Evolutionary conservation across 345 rosid species (phyloP), one percentile per base, ranked within the genome.

Genomic region (rapeseed (Brassica napus)): DNA sequence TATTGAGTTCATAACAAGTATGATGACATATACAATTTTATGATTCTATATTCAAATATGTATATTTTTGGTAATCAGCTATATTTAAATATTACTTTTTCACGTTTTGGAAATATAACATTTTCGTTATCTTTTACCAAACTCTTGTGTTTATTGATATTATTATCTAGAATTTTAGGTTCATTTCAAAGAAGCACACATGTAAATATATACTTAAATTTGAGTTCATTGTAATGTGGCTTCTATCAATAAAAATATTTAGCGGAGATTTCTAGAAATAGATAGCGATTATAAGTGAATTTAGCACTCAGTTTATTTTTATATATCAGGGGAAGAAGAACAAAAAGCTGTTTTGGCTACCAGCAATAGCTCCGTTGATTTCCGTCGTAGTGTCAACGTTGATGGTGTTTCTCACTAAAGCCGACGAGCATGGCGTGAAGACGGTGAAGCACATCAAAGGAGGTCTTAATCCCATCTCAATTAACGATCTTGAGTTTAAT

Each of bases 381-480:
- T 88, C 97, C 0, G 98, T 92, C 6, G 52, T 88, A 32, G 57
- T 86, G 63, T 85, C 98, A 6, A 94, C 98, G 26, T 65, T 91
- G 18, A 63, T 92, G 35, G 98, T 92, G 4, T 94, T 74, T 79
- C 78, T 92, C 24, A 89, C 98, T 8, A 88, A 89, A 81, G 98
- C 94, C 0, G 98, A 94, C 57, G 74, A 91, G 54, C 94, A 89
- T 64, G 98, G 98, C 34, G 93, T 92, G 62, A 85, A 89, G 78
- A 91, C 88, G 6, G 85, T 94, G 42, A 91, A 79, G 67, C 97
- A 94, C 83, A 82, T 94, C 77, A 87, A 89, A 78, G 83, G 87
- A 52, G 98, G 98, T 65, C 77, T 94, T 57, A 94, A 92, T 73
- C 97, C 98, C 2, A 87, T 85, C 74, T 92, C 98, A 23, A 67